These are phyloP conservation scores for Gossypium ekmanianum DNA, from an alignment of 345 rosid genomes.

Conservation along the genomic window DNA sequence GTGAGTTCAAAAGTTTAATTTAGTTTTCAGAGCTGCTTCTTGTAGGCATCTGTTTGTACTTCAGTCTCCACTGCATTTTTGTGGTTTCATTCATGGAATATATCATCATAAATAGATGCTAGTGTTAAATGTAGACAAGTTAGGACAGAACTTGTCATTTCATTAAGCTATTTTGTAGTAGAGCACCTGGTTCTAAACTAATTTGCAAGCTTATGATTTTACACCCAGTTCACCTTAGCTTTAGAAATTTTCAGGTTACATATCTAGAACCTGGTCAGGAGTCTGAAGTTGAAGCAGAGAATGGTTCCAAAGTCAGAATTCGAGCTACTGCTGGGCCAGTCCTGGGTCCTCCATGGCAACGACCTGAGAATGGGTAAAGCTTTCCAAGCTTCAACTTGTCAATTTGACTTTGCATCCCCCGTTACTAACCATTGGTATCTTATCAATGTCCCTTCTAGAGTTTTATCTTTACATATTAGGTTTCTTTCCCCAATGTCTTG, in stretches of 20 bases:
- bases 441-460: neutral
- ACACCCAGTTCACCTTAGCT: constrained; percentile 11
- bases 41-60: neutral
- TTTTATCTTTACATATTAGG: neutral
- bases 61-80: neutral
- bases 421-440: neutral
- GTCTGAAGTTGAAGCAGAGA: constrained; percentile 44
- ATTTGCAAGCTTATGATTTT: neutral
- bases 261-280: constrained; percentile 77
- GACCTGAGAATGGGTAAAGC: constrained; percentile 84
- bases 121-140: neutral
- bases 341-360: constrained; percentile 98
- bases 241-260: constrained; percentile 51
- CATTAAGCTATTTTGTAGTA: neutral
- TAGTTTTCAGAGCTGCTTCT: neutral
- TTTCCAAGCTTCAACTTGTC: constrained; percentile 5
- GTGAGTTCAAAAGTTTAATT: constrained; percentile 35
- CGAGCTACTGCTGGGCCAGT: constrained; percentile 73
- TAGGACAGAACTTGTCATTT: neutral
- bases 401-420: constrained; percentile 1
- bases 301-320: constrained; percentile 52
- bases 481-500: neutral
- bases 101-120: neutral
- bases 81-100: neutral
- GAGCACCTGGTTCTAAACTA: neutral